A percentile compares a stretch with the other conserved stretches of the same genome.
These are phyloP conservation scores for Ascodesmis nigricans DNA, from an alignment of 495 filamentous ascomycete species.

Conservation along the genomic window DNA sequence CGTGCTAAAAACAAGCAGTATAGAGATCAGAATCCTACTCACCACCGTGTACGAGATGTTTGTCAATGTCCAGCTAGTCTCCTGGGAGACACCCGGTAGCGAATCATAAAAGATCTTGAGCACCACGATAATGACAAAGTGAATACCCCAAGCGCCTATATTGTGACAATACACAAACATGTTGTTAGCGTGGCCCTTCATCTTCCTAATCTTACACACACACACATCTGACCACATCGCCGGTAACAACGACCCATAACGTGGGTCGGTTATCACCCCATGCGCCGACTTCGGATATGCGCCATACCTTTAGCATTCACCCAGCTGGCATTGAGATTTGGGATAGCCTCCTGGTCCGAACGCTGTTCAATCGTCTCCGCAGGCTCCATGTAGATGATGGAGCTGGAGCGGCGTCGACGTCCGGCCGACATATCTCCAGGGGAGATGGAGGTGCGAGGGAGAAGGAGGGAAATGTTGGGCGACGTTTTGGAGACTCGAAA, in stretches of 20 bases:
- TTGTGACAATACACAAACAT: no score
- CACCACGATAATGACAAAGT: conserved; percentile 66
- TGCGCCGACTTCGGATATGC: conserved; percentile 39
- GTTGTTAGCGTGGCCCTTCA: conserved; percentile 9
- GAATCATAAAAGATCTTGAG: conserved; percentile 94
- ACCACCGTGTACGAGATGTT: conserved; percentile 95
- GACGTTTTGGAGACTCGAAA: no score
- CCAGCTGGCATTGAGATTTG: conserved; percentile 95
- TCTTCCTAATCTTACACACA: conserved; percentile 1
- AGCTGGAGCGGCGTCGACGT: conserved; percentile 76
- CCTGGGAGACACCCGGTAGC: conserved; percentile 81
- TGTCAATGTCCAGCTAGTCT: conserved; percentile 94
- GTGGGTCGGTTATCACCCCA: conserved; percentile 97
- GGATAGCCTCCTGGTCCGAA: conserved; percentile 81
- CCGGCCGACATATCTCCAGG: conserved; percentile 26
- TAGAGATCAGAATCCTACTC: conserved; percentile 6
- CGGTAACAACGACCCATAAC: no score
- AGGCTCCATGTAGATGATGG: conserved; percentile 87
- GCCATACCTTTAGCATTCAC: conserved; percentile 88
- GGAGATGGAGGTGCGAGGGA: conserved; percentile 20
- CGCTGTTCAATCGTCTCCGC: conserved; percentile 83
- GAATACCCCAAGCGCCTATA: conserved; percentile 89
- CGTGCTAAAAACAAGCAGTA: no score
- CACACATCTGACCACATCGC: not conserved
- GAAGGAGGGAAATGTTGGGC: conserved; percentile 17